Conservation (phyloP, 2,329 filamentous ascomycete genomes). For the Alternaria gaisen region DNA sequence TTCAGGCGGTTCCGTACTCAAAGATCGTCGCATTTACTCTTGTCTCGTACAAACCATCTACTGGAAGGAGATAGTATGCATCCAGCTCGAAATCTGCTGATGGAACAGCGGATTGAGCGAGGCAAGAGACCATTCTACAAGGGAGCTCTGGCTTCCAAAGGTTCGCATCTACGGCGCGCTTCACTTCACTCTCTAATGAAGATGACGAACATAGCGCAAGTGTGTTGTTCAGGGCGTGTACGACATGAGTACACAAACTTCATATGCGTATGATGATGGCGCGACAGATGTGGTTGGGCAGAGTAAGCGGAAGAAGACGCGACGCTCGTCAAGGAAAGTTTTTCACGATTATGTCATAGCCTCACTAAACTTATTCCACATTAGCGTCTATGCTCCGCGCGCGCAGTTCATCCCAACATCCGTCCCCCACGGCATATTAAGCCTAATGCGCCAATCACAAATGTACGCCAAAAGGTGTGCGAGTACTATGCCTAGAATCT, state of each 20-base stretch:
- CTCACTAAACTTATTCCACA: background rate
- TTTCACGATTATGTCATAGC: slow-evolving; percentile 13
- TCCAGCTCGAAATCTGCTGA: slow-evolving; percentile 52
- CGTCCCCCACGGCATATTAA: slow-evolving; percentile 8
- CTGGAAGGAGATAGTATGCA: slow-evolving; percentile 20
- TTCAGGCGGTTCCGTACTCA: slow-evolving; percentile 51
- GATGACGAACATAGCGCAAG: fast-evolving
- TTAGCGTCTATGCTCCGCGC: background rate
- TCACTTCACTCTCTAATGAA: background rate
- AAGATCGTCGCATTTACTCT: slow-evolving; percentile 51
- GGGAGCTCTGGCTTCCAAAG: background rate
- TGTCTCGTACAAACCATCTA: slow-evolving; percentile 46
- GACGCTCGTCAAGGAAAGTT: slow-evolving; percentile 12
- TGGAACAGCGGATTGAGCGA: slow-evolving; percentile 49
- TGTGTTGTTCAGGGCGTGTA: background rate
- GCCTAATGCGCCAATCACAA: slow-evolving; percentile 7
- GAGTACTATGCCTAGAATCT: background rate
- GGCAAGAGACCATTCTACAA: slow-evolving; percentile 44
- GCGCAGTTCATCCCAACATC: slow-evolving; percentile 4
- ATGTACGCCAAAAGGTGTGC: background rate
- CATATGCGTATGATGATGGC: background rate
- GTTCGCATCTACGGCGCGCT: background rate
- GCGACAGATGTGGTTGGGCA: slow-evolving; percentile 7
- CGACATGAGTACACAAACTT: background rate
- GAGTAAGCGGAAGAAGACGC: slow-evolving; percentile 5